Base-by-base conservation (phyloP, 163 green algal genomes). In the Scenedesmus sp. region DNA sequence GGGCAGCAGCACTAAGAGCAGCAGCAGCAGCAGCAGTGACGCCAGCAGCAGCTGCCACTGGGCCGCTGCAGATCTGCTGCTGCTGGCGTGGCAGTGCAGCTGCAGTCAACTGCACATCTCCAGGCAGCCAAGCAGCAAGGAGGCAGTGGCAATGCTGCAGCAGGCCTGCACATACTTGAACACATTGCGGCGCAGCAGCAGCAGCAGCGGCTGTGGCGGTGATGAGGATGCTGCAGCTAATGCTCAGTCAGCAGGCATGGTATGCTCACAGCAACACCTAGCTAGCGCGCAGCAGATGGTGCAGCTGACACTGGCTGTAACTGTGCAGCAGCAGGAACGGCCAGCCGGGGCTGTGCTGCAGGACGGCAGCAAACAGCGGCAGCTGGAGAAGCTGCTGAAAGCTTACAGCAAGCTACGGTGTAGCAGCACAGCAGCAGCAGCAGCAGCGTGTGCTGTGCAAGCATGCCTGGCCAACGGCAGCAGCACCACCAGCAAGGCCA, bases 31-130 rank as follows among this genome's bases (percentile, higher is more conserved):
- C 51, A 79, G 35, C 37, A 56, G 56, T n/a, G 22, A 70, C 7
- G n/a, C 20, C 56, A 70, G 56, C 24, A 13, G 53, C 44, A 72
- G 44, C 44, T 40, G 3, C 33, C 82, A 87, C 1, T 87, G 82
- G 82, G 53, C 53, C 2, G 53, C 51, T 30, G 16, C 51, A 30
- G 59, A 81, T 6, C 22, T 82, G 37, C 83, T 89, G 59, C 42
- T 82, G 26, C 83, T 89, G 5, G 83, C 56, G 22, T 89, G 83
- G 83, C 83, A 89, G 40, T 89, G 83, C 83, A 81, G 59, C 30
- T 82, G 83, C 70, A 37, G 26, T 6, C 49, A 46, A 9, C 7
- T 81, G 56, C 35, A 46, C 26, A 79, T 0, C 13, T 10, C 22
- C 1, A 42, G 43, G 26, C 35, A 42, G 16, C 37, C 73, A 82